These are phyloP conservation scores for Coniosporium tulheliwenetii DNA, from an alignment of 2,329 filamentous ascomycete genomes.

Conservation along the genomic window DNA sequence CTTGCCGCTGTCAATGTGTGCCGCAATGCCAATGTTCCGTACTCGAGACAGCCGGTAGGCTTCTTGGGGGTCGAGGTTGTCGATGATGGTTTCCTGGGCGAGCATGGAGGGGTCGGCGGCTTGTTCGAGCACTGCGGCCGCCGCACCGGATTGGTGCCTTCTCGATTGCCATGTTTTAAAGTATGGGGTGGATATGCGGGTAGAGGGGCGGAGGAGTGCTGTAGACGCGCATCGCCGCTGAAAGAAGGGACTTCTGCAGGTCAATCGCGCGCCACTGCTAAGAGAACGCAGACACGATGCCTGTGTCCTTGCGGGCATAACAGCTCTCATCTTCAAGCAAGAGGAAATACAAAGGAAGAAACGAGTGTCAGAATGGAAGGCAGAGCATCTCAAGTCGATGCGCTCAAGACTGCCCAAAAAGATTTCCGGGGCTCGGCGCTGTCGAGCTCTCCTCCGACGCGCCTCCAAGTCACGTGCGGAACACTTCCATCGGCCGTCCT, in stretches of 20 bases:
- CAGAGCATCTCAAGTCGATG: no score
- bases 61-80: slow-evolving; percentile 70
- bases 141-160: slow-evolving; percentile 10
- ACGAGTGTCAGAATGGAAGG: no score
- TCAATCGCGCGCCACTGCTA: slow-evolving; percentile 4
- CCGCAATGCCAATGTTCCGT: slow-evolving; percentile 97
- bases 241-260: slow-evolving; percentile 1
- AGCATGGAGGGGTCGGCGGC: slow-evolving; percentile 40
- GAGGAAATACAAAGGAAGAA: no score
- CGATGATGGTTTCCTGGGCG: slow-evolving; percentile 51
- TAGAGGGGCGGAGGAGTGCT: slow-evolving; percentile 1
- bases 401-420: no score
- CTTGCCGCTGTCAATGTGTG: slow-evolving; percentile 97
- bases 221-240: slow-evolving; percentile 5
- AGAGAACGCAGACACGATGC: slow-evolving; percentile 5
- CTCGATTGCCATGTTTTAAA: slow-evolving; percentile 7
- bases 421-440: no score
- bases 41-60: slow-evolving; percentile 63
- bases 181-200: neutral
- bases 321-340: no score
- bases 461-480: no score
- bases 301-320: slow-evolving; percentile 3
- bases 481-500: no score
- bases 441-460: no score
- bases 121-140: slow-evolving; percentile 29